A percentile compares a stretch with the other conserved stretches of the same genome.
phyloP scores from a whole-genome alignment of 805 yeast species.

The Pichia membranifaciens region DNA sequence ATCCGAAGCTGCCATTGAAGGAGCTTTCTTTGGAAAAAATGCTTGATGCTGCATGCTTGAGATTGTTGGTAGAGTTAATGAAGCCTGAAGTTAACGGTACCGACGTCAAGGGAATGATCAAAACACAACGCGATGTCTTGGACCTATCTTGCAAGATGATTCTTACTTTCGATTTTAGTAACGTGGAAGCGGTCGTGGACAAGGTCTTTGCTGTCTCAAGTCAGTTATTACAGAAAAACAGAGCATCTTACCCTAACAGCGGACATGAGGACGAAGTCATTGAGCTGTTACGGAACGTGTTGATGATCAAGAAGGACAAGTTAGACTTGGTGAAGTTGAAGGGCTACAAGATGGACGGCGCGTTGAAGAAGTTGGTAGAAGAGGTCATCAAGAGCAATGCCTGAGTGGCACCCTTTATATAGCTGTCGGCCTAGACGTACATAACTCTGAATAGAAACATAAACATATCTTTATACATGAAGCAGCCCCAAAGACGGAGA shows the following conservation, averaged over 20 bases:
- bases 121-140: slow-evolving; percentile 63
- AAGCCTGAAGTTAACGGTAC: slow-evolving; percentile 58
- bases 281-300: slow-evolving; percentile 30
- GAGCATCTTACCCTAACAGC: slow-evolving; percentile 13
- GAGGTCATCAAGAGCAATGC: slow-evolving; percentile 8
- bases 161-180: slow-evolving; percentile 27
- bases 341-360: slow-evolving; percentile 22
- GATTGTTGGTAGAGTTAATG: slow-evolving; percentile 60
- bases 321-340: slow-evolving; percentile 21
- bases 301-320: slow-evolving; percentile 26
- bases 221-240: slow-evolving; percentile 23
- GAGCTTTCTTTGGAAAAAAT: slow-evolving; percentile 44
- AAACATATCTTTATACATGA: no score
- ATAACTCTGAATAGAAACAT: no score
- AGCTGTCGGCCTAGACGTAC: no score
- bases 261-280: slow-evolving; percentile 29
- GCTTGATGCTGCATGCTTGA: slow-evolving; percentile 70
- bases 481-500: no score
- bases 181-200: slow-evolving; percentile 22
- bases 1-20: slow-evolving; percentile 29
- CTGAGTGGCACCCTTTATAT: not conserved
- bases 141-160: slow-evolving; percentile 56
- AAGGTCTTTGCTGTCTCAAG: slow-evolving; percentile 25
- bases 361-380: slow-evolving; percentile 19
- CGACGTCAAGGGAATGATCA: slow-evolving; percentile 56